These are phyloP conservation scores for Camelina hispida DNA, from an alignment of 345 rosid genomes.

Conservation along the genomic window DNA sequence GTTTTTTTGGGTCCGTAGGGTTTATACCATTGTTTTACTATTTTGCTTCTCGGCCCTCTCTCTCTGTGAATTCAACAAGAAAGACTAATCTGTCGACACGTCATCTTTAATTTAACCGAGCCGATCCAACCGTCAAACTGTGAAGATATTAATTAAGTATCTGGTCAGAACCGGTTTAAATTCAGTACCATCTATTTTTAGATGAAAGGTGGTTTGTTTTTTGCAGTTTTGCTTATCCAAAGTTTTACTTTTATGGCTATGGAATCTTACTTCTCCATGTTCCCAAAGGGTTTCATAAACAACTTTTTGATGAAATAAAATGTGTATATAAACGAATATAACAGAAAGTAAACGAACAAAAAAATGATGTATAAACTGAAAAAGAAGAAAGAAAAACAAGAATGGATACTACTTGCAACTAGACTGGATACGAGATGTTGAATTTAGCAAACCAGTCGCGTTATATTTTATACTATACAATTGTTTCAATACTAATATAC, in stretches of 20 bases:
- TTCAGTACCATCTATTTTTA: constrained; percentile 1
- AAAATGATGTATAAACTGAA: constrained; percentile 13
- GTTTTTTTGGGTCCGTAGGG: constrained; percentile 21
- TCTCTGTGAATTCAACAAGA: too few species aligned
- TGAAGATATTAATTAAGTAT: not conserved
- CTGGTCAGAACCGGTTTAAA: constrained; percentile 24
- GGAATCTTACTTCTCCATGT: constrained; percentile 45
- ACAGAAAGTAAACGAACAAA: constrained; percentile 35
- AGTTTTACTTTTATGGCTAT: not conserved
- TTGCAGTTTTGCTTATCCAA: constrained; percentile 26
- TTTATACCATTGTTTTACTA: constrained; percentile 29
- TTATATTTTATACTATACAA: too few species aligned
- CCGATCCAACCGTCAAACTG: not conserved
- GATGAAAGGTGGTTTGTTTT: constrained; percentile 13
- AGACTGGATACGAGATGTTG: constrained; percentile 15
- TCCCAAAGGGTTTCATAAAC: constrained; percentile 24
- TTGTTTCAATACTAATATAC: not conserved
- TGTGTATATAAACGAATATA: constrained; percentile 31
- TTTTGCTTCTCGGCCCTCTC: too few species aligned
- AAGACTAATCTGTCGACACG: not conserved
- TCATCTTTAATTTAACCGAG: constrained; percentile 13
- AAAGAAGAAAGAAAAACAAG: constrained; percentile 17
- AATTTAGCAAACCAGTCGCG: constrained; percentile 1
- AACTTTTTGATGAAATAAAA: constrained; percentile 4
- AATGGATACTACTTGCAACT: constrained; percentile 38